Conservation (phyloP, 306 rosid genomes). For the Purshia tridentata region DNA sequence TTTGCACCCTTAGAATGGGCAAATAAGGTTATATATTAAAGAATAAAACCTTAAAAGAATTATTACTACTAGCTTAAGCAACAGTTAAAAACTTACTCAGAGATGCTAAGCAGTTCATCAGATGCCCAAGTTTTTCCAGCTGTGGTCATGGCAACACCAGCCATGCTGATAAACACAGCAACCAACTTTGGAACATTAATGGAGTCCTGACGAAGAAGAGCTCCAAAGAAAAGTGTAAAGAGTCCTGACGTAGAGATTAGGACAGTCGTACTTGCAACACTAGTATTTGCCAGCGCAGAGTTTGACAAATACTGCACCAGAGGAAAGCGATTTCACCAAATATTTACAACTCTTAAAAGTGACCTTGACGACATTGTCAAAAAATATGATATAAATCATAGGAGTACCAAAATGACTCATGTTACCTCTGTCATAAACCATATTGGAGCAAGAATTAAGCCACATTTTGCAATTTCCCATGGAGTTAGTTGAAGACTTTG, state of each 20-base stretch:
- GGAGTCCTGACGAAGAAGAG: slow-evolving; percentile 60
- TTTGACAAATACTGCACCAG: slow-evolving; percentile 59
- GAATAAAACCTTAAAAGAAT: neutral
- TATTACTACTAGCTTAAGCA: slow-evolving; percentile 4
- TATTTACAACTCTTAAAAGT: neutral
- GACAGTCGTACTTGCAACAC: slow-evolving; percentile 69
- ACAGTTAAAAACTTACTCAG: slow-evolving; percentile 47
- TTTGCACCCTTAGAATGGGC: neutral
- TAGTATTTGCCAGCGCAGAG: slow-evolving; percentile 71
- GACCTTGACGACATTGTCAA: slow-evolving; percentile 4
- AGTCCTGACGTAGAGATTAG: slow-evolving; percentile 65
- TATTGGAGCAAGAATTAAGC: slow-evolving; percentile 60
- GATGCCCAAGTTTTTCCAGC: slow-evolving; percentile 67
- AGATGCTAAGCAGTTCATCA: slow-evolving; percentile 35
- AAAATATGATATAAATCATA: neutral
- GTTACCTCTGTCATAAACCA: slow-evolving; percentile 81
- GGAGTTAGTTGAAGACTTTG: slow-evolving; percentile 31
- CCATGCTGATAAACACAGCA: slow-evolving; percentile 62
- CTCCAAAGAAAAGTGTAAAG: slow-evolving; percentile 71
- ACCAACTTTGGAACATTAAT: slow-evolving; percentile 48
- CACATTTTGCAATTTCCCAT: slow-evolving; percentile 53
- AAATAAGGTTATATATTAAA: neutral
- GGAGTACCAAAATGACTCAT: slow-evolving; percentile 1
- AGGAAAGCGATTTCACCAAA: slow-evolving; percentile 17
- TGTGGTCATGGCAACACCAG: slow-evolving; percentile 69